These are phyloP conservation scores for Gymnopilus dilepis DNA, from an alignment of 768 basidiomycete species.

Conservation along the genomic window DNA sequence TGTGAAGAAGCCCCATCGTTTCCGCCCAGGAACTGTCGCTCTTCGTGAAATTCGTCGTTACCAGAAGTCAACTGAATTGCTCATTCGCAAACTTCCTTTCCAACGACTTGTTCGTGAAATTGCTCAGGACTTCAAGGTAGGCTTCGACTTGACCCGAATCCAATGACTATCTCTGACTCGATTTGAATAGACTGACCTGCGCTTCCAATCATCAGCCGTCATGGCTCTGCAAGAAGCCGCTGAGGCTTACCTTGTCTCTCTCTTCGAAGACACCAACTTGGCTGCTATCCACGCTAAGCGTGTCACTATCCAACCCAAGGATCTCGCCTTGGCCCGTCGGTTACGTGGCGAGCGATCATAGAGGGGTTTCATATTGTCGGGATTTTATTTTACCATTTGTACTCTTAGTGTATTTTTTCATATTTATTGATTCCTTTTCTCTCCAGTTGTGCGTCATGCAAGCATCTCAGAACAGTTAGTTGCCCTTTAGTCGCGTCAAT, in stretches of 20 bases:
- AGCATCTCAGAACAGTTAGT: no score
- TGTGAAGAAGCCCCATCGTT: conserved; percentile 93
- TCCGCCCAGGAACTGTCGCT: conserved; percentile 84
- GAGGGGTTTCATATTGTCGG: conserved; percentile 10
- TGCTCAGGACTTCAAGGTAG: conserved; percentile 88
- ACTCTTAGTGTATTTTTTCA: conserved; percentile 22
- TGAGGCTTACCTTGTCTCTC: conserved; percentile 79
- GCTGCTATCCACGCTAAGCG: conserved; percentile 89
- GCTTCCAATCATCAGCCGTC: conserved; percentile 91
- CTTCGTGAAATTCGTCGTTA: conserved; percentile 89
- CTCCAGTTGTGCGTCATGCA: background rate
- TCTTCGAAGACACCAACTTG: conserved; percentile 84
- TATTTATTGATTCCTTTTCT: conserved; percentile 22
- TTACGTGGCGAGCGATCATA: conserved; percentile 81
- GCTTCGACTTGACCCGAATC: conserved; percentile 22
- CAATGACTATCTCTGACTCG: background rate
- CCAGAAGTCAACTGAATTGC: conserved; percentile 87
- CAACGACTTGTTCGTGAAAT: conserved; percentile 91
- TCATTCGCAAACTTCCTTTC: conserved; percentile 90
- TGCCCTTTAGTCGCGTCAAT: no score
- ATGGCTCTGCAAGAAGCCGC: conserved; percentile 88
- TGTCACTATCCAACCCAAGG: conserved; percentile 86
- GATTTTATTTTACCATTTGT: conserved; percentile 19
- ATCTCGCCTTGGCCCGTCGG: conserved; percentile 80
- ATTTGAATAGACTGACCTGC: conserved; percentile 65